Evolutionary conservation across 1,284 basidiomycete species (phyloP).

Genomic region (Coriolopsis trogii): DNA sequence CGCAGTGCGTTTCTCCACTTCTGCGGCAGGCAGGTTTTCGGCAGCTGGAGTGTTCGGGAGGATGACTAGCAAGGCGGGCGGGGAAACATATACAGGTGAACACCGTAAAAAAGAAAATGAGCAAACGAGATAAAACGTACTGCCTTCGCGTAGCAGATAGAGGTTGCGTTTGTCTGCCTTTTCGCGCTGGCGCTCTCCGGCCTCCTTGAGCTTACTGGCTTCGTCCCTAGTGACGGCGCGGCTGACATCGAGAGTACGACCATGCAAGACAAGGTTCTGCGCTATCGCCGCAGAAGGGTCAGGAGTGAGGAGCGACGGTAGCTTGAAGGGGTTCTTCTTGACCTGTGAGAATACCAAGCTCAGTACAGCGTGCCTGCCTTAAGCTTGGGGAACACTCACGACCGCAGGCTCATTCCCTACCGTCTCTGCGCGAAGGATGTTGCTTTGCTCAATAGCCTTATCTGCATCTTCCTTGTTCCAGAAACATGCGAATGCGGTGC

Average conservation of each 20-base stretch:
- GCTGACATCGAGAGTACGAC: slow-evolving; percentile 89
- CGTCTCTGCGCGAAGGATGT: slow-evolving; percentile 70
- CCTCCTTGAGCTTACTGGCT: slow-evolving; percentile 86
- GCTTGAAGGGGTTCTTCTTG: slow-evolving; percentile 82
- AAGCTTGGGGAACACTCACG: too few species aligned
- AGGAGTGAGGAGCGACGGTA: slow-evolving; percentile 90
- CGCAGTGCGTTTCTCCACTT: slow-evolving; percentile 81
- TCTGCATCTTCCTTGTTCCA: slow-evolving; percentile 95
- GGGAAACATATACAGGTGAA: too few species aligned
- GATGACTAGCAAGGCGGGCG: slow-evolving; percentile 60
- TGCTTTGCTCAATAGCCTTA: slow-evolving; percentile 82
- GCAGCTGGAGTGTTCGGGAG: slow-evolving; percentile 85
- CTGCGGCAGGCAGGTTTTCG: slow-evolving; percentile 64
- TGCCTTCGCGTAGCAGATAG: slow-evolving; percentile 95
- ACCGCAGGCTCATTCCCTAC: slow-evolving; percentile 40
- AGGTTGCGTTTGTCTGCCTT: slow-evolving; percentile 96
- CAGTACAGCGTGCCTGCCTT: too few species aligned
- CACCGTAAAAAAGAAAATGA: not conserved
- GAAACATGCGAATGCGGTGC: slow-evolving; percentile 97
- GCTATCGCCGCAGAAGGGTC: slow-evolving; percentile 92
- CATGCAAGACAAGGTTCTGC: slow-evolving; percentile 86
- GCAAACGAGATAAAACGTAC: slow-evolving; percentile 45
- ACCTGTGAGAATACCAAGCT: slow-evolving; percentile 38
- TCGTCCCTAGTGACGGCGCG: slow-evolving; percentile 90
- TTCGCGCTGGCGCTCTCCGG: slow-evolving; percentile 81